These are phyloP conservation scores for Peronosclerospora sorghi DNA, from an alignment of 352 stramenopile species.

Conservation along the genomic window DNA sequence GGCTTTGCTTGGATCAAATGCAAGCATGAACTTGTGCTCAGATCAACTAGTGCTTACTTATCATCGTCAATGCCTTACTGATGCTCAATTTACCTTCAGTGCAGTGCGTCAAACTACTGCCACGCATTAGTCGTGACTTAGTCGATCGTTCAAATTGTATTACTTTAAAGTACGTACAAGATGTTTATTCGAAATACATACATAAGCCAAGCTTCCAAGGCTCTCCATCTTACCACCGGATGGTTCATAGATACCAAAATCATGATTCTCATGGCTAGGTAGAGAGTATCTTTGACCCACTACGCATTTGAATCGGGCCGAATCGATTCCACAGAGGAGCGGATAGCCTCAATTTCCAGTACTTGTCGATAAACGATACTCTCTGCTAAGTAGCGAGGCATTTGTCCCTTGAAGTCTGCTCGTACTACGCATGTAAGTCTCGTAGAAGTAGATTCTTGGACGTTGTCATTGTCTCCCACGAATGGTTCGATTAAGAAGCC, in stretches of 20 bases:
- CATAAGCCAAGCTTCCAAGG: slow-evolving; percentile 10
- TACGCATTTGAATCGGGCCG: slow-evolving; percentile 7
- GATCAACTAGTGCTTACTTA: too few species aligned
- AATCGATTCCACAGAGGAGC: slow-evolving; percentile 32
- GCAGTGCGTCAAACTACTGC: too few species aligned
- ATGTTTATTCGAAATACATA: slow-evolving; percentile 10
- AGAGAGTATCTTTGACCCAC: slow-evolving; percentile 15
- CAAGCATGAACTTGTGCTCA: too few species aligned
- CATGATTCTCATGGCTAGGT: background rate
- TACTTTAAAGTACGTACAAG: background rate
- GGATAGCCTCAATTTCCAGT: slow-evolving; percentile 46
- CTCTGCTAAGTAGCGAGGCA: slow-evolving; percentile 62
- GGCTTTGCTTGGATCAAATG: slow-evolving; percentile 1
- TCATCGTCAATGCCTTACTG: too few species aligned
- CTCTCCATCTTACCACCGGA: slow-evolving; percentile 17
- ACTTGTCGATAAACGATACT: slow-evolving; percentile 69
- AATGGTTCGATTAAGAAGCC: slow-evolving; percentile 56
- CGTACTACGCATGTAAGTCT: slow-evolving; percentile 44
- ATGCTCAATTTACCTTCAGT: too few species aligned
- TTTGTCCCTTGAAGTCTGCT: slow-evolving; percentile 45
- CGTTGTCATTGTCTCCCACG: slow-evolving; percentile 12
- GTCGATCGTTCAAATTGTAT: slow-evolving; percentile 1
- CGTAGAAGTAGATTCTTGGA: slow-evolving; percentile 10
- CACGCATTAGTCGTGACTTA: background rate
- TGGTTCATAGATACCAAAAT: slow-evolving; percentile 18